phyloP scores from a whole-genome alignment of 257 asterid species.

The Datura wrightii region DNA sequence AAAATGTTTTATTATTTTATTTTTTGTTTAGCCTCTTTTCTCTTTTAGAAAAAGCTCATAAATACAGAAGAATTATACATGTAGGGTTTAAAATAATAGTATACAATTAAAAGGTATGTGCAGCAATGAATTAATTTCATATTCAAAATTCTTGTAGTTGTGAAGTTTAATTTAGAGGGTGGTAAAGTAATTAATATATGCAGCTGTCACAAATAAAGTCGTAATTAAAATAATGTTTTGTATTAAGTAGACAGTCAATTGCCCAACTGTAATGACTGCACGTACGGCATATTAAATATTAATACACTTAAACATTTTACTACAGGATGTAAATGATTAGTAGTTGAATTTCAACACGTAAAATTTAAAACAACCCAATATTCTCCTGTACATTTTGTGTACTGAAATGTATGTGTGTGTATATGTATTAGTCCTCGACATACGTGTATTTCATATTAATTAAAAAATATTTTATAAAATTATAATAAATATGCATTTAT shows the following conservation, averaged over 20 bases:
- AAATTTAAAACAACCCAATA: not conserved
- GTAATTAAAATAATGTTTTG: slow-evolving; percentile 17
- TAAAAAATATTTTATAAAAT: too few species aligned
- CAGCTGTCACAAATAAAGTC: slow-evolving; percentile 10
- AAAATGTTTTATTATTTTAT: too few species aligned
- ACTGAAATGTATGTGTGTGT: not conserved
- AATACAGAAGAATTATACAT: not conserved
- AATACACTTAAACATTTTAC: slow-evolving; percentile 13
- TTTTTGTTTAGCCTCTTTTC: not conserved
- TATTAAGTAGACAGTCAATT: not conserved
- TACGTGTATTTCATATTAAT: too few species aligned
- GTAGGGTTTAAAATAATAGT: too few species aligned
- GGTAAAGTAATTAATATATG: not conserved
- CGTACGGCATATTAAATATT: not conserved
- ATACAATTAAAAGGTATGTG: too few species aligned
- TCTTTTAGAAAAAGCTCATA: not conserved
- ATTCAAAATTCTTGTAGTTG: too few species aligned
- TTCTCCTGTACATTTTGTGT: not conserved
- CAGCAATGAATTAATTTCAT: too few species aligned
- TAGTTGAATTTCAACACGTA: slow-evolving; percentile 15
- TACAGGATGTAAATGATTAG: not conserved
- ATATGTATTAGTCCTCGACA: too few species aligned
- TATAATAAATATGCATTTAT: too few species aligned
- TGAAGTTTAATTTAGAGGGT: not conserved
- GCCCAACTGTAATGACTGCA: slow-evolving; percentile 5